Conservation (phyloP, 169 alveolate genomes). For the Amoebophrya sp. region DNA sequence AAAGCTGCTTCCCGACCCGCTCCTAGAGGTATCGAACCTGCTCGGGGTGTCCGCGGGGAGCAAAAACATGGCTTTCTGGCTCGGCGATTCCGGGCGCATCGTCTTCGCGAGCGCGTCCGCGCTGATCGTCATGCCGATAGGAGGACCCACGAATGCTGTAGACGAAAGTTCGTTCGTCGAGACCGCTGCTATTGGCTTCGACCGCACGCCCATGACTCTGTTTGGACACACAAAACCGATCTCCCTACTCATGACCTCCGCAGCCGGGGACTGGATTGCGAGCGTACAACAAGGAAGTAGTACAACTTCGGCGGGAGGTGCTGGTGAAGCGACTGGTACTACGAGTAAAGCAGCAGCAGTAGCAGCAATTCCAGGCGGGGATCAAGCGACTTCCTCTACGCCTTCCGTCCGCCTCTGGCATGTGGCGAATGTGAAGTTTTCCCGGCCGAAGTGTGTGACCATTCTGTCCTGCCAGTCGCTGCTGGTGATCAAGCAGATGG, state of each 20-base stretch:
- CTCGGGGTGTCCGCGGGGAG: not conserved
- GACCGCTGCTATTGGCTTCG: too few relatives aligned
- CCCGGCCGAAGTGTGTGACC: not conserved
- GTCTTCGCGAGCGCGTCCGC: not conserved
- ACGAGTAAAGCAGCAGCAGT: too few relatives aligned
- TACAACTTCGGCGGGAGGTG: too few relatives aligned
- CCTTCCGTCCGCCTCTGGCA: not conserved
- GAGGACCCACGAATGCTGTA: too few relatives aligned
- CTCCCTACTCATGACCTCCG: not conserved
- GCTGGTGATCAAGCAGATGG: not conserved
- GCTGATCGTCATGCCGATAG: too few relatives aligned
- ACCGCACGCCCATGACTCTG: not conserved
- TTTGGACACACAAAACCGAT: not conserved
- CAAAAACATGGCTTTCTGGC: not conserved
- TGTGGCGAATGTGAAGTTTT: not conserved
- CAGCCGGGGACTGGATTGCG: not conserved
- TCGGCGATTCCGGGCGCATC: not conserved
- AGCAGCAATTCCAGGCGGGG: too few relatives aligned
- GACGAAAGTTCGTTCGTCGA: too few relatives aligned
- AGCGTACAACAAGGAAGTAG: not conserved
- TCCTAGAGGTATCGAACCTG: too few relatives aligned
- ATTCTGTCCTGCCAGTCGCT: not conserved
- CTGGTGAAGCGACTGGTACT: too few relatives aligned
- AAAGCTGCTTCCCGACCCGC: too few relatives aligned
- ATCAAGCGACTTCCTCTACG: too few relatives aligned